These are phyloP conservation scores for Melaleuca alternifolia DNA, from an alignment of 345 rosid genomes.

Conservation along the genomic window DNA sequence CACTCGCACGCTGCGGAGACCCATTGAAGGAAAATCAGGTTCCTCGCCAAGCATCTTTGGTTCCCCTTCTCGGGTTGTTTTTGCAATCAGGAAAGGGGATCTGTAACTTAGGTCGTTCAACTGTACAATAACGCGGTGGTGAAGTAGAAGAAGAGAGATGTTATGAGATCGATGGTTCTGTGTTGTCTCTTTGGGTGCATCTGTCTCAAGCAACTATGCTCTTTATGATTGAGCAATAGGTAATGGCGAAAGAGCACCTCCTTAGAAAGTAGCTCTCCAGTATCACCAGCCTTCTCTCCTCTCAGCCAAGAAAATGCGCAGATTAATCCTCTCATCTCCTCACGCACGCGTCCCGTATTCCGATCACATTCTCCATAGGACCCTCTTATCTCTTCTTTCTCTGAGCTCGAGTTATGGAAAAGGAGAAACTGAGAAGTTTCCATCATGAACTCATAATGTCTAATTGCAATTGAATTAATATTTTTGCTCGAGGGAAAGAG, in stretches of 20 bases:
- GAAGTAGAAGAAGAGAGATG: not conserved
- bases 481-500: too few relatives aligned
- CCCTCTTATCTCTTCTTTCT: too few relatives aligned
- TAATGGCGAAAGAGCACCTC: not conserved
- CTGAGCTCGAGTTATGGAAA: too few relatives aligned
- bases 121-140: not conserved
- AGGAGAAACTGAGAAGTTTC: too few relatives aligned
- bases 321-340: not conserved
- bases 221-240: not conserved
- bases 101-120: not conserved
- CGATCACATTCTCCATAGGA: too few relatives aligned
- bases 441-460: too few relatives aligned
- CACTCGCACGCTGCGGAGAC: conserved; percentile 12
- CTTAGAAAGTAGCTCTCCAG: not conserved
- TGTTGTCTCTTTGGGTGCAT: not conserved
- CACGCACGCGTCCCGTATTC: not conserved
- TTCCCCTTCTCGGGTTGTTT: not conserved
- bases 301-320: not conserved
- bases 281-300: not conserved
- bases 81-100: not conserved
- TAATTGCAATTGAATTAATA: too few relatives aligned
- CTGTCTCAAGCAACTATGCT: not conserved
- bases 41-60: not conserved
- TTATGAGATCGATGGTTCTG: not conserved
- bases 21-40: not conserved